Evolutionary conservation across 2,329 filamentous ascomycete genomes (phyloP).

Genomic region (Calonectria pteridis): DNA sequence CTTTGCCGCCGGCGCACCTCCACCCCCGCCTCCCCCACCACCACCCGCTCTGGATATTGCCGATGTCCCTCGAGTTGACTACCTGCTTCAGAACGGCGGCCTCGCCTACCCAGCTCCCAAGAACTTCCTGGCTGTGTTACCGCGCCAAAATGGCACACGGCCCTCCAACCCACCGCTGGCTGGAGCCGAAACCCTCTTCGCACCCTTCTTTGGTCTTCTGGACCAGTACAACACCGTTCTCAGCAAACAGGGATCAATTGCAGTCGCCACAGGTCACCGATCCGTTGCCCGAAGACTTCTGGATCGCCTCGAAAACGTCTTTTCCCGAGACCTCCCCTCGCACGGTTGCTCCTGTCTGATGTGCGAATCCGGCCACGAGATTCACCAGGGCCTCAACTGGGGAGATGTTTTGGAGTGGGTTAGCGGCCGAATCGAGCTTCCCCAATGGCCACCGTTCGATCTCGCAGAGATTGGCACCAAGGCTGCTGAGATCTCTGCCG

Average conservation of each 20-base stretch:
- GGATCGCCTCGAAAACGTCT: slow-evolving; percentile 93
- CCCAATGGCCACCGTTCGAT: slow-evolving; percentile 89
- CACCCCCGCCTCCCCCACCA: slow-evolving; percentile 71
- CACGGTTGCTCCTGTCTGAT: slow-evolving; percentile 90
- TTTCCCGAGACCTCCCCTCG: slow-evolving; percentile 89
- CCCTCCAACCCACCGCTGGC: slow-evolving; percentile 74
- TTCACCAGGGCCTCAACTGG: slow-evolving; percentile 86
- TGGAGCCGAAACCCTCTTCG: slow-evolving; percentile 81
- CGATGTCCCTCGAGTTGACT: slow-evolving; percentile 87
- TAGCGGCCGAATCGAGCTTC: slow-evolving; percentile 87
- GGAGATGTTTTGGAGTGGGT: slow-evolving; percentile 95
- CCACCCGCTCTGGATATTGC: slow-evolving; percentile 80
- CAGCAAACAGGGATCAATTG: slow-evolving; percentile 86
- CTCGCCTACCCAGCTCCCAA: slow-evolving; percentile 79
- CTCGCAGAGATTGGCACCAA: slow-evolving; percentile 73
- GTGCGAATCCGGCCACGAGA: slow-evolving; percentile 74
- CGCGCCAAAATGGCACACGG: slow-evolving; percentile 66
- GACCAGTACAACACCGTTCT: slow-evolving; percentile 90
- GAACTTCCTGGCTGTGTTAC: slow-evolving; percentile 76
- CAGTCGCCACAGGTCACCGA: slow-evolving; percentile 94
- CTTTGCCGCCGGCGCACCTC: slow-evolving; percentile 51
- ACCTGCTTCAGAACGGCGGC: slow-evolving; percentile 90
- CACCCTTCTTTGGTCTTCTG: slow-evolving; percentile 84
- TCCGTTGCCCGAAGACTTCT: slow-evolving; percentile 92
- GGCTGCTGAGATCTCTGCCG: slow-evolving; percentile 71